phyloP scores from a whole-genome alignment of 768 basidiomycete genomes.

The Suillus alpinus region DNA sequence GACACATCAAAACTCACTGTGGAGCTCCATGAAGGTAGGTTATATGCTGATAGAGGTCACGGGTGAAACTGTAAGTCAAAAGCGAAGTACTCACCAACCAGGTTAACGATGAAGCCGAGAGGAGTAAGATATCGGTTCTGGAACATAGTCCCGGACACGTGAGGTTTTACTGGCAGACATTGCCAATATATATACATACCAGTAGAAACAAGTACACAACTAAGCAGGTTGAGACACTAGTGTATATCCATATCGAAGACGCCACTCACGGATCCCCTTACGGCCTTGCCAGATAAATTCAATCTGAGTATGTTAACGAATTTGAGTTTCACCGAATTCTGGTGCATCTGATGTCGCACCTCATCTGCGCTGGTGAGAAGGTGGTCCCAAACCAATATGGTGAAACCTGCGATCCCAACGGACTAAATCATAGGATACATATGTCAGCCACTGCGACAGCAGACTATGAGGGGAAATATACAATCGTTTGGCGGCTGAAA shows the following conservation, averaged over 20 bases:
- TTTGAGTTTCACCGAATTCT: neutral
- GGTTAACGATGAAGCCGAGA: slow-evolving; percentile 57
- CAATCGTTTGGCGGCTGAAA: neutral
- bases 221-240: slow-evolving; percentile 20
- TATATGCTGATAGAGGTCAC: slow-evolving; percentile 12
- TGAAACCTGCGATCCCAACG: slow-evolving; percentile 48
- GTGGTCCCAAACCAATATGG: slow-evolving; percentile 44
- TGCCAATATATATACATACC: slow-evolving; percentile 16
- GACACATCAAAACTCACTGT: neutral
- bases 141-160: neutral
- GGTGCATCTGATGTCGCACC: slow-evolving; percentile 15
- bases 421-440: slow-evolving; percentile 29
- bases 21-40: slow-evolving; percentile 13
- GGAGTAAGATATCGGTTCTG: slow-evolving; percentile 68
- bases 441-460: neutral
- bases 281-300: slow-evolving; percentile 31
- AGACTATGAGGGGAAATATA: neutral
- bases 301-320: slow-evolving; percentile 15
- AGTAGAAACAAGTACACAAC: slow-evolving; percentile 35
- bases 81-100: slow-evolving; percentile 29
- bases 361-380: slow-evolving; percentile 31
- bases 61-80: neutral
- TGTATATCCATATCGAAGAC: slow-evolving; percentile 39
- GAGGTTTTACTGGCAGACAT: neutral
- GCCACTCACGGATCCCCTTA: slow-evolving; percentile 24